Percentiles rank a stretch among this genome's conserved stretches.
Evolutionary conservation across 1,139 yeast genomes (phyloP).

Genomic region (Meyerozyma guilliermondii): DNA sequence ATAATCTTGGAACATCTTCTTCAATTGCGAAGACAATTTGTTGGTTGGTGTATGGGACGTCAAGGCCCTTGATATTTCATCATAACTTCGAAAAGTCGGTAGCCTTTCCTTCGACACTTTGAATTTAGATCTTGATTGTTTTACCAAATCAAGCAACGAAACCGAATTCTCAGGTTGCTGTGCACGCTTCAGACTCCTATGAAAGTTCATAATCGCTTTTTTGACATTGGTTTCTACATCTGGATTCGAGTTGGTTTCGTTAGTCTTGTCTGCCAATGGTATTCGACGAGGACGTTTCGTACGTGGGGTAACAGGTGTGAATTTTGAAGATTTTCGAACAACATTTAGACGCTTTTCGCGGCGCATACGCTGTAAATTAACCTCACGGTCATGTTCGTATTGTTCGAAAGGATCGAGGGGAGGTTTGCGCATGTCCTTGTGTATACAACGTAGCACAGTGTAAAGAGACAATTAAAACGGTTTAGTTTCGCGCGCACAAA

Average conservation of each 20-base stretch:
- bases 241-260: not conserved
- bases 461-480: not conserved
- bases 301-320: no score
- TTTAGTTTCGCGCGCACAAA: not conserved
- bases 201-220: not conserved
- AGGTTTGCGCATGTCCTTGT: not conserved
- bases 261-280: not conserved
- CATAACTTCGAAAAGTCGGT: not conserved
- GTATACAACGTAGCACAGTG: not conserved
- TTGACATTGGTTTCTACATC: not conserved
- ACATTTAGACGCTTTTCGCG: not conserved
- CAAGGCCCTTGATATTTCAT: not conserved
- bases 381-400: not conserved
- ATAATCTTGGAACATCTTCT: not conserved
- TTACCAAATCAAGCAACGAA: constrained; percentile 8
- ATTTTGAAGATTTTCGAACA: not conserved
- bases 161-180: constrained; percentile 6
- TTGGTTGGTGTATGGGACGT: not conserved
- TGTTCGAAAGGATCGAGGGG: constrained; percentile 1
- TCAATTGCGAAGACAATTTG: not conserved
- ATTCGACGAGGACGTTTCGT: not conserved
- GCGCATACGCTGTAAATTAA: not conserved
- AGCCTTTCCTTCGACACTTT: not conserved
- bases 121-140: not conserved
- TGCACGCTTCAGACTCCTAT: not conserved